Base-by-base conservation (phyloP, 345 rosid species). In the Eutrema japonicum region DNA sequence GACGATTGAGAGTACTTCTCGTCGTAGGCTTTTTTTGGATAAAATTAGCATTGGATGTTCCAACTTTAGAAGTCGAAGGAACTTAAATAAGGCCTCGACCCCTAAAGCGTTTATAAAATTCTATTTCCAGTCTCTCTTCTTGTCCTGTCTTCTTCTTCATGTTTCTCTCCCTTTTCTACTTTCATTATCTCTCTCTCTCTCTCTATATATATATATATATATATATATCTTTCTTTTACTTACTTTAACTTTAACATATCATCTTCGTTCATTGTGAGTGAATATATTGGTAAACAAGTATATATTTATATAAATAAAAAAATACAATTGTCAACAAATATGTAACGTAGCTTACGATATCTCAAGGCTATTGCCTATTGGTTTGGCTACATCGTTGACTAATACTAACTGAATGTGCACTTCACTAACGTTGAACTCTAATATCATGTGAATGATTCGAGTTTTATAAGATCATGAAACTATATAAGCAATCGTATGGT, bases 111-210 rank as follows among this genome's bases (percentile, higher is more conserved):
- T 59, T 60, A 67, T 60, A 68, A 75, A 75, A 41, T 74, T 75
- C 54, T 50, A 32, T 50, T 57, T 66, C 48, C 29, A 50, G 1
- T 61, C 61, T 47, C 60, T 63, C 62, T 64, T 70, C 45, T 22
- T 47, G 66, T 63, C 79, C 8, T 63, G 79, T 76, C 79, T 76
- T 76, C 79, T 76, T 70, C 75, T 70, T 76, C 79, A 76, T 76
- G 79, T 70, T 76, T 76, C 79, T 56, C 71, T 70, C 5, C 75
- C 79, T 70, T 76, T 66, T 57, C 48, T 47, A 62, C 69, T 61
- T 68, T 68, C 13, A 8, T 61, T 46, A 0, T 37, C 2, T 58
- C 48, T 60, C 58, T 58, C 45, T 46, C 38, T 72, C 57, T 43
- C 4, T 61, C 48, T 74, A 18, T 18, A 18, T 18, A 18, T 18